A percentile compares a stretch with the other conserved stretches of the same genome.
phyloP scores from a whole-genome alignment of 345 rosid species.

The Syzygium oleosum region DNA sequence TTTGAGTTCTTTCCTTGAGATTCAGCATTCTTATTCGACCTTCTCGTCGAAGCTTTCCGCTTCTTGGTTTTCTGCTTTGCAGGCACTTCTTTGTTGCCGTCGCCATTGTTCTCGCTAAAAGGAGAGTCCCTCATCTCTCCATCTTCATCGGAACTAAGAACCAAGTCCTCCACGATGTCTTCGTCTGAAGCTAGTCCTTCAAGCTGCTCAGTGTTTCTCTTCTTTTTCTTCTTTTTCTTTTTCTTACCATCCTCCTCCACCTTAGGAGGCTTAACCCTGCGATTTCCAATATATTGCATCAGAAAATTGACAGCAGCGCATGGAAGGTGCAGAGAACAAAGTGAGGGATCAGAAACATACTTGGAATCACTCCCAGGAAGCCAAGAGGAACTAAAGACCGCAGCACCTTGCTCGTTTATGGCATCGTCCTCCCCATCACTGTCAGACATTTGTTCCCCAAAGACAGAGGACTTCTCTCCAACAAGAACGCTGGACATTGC shows the following conservation, averaged over 20 bases:
- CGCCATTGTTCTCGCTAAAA: slow-evolving; percentile 14
- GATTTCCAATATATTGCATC: not conserved
- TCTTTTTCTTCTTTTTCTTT: slow-evolving; percentile 39
- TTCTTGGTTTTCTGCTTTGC: slow-evolving; percentile 11
- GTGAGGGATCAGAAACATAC: slow-evolving; percentile 25
- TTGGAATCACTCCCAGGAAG: slow-evolving; percentile 58
- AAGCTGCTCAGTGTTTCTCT: slow-evolving; percentile 13
- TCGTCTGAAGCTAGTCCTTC: slow-evolving; percentile 45
- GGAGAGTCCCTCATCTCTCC: slow-evolving; percentile 23
- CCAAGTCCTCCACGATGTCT: slow-evolving; percentile 82
- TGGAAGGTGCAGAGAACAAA: not conserved
- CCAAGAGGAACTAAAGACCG: slow-evolving; percentile 79
- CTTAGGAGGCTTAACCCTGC: slow-evolving; percentile 34
- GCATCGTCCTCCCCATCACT: slow-evolving; percentile 55
- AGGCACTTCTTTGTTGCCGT: not conserved
- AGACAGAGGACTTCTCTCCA: slow-evolving; percentile 63
- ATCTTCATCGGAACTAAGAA: slow-evolving; percentile 84
- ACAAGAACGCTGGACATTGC: slow-evolving; percentile 60
- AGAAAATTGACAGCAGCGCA: not conserved
- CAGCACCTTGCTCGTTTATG: slow-evolving; percentile 36
- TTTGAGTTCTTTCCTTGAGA: slow-evolving; percentile 11
- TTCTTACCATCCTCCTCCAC: slow-evolving; percentile 27
- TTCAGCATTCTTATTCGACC: slow-evolving; percentile 6
- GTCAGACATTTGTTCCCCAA: slow-evolving; percentile 32
- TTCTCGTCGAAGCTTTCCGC: slow-evolving; percentile 5